phyloP scores from a whole-genome alignment of 106 monocot genomes.

The Acanthochlamys bracteata region DNA sequence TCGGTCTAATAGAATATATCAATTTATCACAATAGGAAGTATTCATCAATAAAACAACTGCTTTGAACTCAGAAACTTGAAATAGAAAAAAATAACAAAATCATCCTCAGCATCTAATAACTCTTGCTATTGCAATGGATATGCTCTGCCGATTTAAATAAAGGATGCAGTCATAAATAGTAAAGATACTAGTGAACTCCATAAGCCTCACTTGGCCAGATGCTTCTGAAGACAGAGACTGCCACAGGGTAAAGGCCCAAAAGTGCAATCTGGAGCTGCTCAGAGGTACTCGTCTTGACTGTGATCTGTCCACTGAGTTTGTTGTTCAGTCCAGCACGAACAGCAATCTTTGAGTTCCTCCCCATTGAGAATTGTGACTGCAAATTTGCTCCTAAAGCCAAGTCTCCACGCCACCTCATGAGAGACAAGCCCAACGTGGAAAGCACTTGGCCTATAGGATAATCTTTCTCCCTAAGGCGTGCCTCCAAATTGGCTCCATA shows the following conservation, averaged over 20 bases:
- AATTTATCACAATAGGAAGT: no score
- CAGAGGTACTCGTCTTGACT: conserved; percentile 59
- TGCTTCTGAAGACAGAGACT: conserved; percentile 33
- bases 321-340: conserved; percentile 80
- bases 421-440: conserved; percentile 77
- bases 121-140: conserved; percentile 7
- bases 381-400: conserved; percentile 87
- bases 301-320: conserved; percentile 80
- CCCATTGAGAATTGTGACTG: conserved; percentile 72
- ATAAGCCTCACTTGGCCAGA: conserved; percentile 39
- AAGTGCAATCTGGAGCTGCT: conserved; percentile 67
- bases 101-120: conserved; percentile 17
- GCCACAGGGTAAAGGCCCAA: conserved; percentile 58
- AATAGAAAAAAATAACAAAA: conserved; percentile 9
- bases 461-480: conserved; percentile 70
- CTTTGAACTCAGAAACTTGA: conserved; percentile 6
- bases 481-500: conserved; percentile 90
- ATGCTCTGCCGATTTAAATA: conserved; percentile 6
- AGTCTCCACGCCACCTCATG: conserved; percentile 81
- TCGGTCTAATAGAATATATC: no score
- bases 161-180: conserved; percentile 1
- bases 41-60: conserved; percentile 2
- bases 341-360: conserved; percentile 59
- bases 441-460: conserved; percentile 64
- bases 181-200: conserved; percentile 13